Evolutionary conservation across 2,329 filamentous ascomycete genomes (phyloP), one percentile per base, ranked within the genome.

Genomic region (Microascus cirrosus): DNA sequence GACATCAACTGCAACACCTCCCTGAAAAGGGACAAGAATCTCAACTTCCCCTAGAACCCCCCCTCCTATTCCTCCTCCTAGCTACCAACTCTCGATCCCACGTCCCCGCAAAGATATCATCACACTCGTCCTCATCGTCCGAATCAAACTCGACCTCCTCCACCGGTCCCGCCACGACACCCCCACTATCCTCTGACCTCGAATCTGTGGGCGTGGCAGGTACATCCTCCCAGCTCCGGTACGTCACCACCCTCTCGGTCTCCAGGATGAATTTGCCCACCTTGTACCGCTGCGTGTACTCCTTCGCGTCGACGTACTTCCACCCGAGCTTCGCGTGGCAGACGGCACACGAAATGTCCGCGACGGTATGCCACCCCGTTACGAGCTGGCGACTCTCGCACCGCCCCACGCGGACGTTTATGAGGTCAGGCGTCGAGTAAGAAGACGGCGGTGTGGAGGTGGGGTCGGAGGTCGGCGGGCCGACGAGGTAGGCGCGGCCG

Each of bases 191-290:
- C 24, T 45, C 62, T 63, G 15, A 34, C 4, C 56, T 59, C 35
- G 20, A 52, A 24, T 62, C 57, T 22, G 62, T 62, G 2, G 58
- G 60, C 2, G 61, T 58, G 10, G 66, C 70, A 8, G 55, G 57
- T 22, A 45, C 66, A 58, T 80, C 77, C 63, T 81, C 82, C 83
- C 82, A 86, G 57, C 69, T 72, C 36, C 75, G 74, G 53, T 74
- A 73, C 13, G 75, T 72, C 25, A 80, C 73, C 18, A 85, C 78
- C 57, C 81, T 72, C 66, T 79, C 77, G 45, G 78, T 81, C 71
- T 87, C 84, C 45, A 87, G 68, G 34, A 87, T 86, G 66, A 81
- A 87, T 68, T 86, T 87, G 62, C 83, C 83, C 55, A 86, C 75
- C 69, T 87, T 87, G 73, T 87, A 87, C 65, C 76, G 77, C 67